phyloP scores from a whole-genome alignment of 2,329 filamentous ascomycete species.

The Pseudocercospora vitis region DNA sequence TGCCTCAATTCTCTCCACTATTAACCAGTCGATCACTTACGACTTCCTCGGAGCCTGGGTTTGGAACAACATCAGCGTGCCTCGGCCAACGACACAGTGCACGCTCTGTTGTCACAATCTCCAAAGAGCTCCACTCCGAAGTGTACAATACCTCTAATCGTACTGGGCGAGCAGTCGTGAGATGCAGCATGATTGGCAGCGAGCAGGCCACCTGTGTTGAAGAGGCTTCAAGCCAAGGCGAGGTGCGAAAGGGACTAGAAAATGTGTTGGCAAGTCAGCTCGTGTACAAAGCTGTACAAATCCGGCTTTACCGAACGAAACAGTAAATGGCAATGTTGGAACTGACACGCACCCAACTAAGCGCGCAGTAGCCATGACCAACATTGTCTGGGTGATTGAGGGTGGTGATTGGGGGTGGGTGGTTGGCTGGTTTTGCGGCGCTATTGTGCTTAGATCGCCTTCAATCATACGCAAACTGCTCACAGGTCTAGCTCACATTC shows the following conservation, averaged over 20 bases:
- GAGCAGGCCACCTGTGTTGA: conserved; percentile 17
- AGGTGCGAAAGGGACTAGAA: conserved; percentile 9
- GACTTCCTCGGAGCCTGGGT: not conserved
- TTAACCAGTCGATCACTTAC: not conserved
- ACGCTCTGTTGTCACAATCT: not conserved
- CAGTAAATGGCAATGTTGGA: no score
- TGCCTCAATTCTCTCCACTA: not conserved
- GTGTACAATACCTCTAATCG: not conserved
- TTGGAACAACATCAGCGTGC: not conserved
- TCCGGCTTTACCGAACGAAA: no score
- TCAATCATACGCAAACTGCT: no score
- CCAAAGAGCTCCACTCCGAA: not conserved
- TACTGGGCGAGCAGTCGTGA: not conserved
- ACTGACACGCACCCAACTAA: no score
- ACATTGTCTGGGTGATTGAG: no score
- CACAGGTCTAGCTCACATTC: no score
- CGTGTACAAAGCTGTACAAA: conserved; percentile 21
- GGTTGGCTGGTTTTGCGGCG: no score
- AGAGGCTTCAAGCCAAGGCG: conserved; percentile 2
- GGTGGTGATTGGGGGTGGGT: no score
- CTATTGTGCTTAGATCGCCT: no score
- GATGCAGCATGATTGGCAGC: conserved; percentile 14
- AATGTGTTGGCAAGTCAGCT: conserved; percentile 14
- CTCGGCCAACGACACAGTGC: not conserved
- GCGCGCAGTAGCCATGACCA: no score